Conservation (phyloP, 257 asterid genomes). For the Lithospermum erythrorhizon region DNA sequence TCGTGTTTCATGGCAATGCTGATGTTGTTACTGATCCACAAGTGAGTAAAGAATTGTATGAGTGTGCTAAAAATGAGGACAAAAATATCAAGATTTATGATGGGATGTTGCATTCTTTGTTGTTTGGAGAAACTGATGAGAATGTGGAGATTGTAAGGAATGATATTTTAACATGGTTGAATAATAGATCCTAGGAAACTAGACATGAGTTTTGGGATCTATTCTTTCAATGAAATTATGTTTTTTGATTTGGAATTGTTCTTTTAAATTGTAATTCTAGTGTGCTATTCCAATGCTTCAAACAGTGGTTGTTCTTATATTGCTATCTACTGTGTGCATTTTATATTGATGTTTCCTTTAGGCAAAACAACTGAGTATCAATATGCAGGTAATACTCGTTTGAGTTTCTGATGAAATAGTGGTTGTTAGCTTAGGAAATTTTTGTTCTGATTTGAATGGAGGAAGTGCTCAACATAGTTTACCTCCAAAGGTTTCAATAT, state of each 20-base stretch:
- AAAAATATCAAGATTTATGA: constrained; percentile 71
- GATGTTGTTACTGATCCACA: constrained; percentile 85
- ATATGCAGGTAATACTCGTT: too few species aligned
- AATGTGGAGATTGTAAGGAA: constrained; percentile 56
- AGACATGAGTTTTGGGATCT: background rate
- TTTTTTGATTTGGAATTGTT: background rate
- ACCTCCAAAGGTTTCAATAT: background rate
- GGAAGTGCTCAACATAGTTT: too few species aligned
- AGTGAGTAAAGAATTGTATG: constrained; percentile 73
- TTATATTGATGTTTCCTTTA: background rate
- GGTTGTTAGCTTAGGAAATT: too few species aligned
- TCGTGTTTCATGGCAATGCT: constrained; percentile 69
- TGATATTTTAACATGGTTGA: constrained; percentile 65
- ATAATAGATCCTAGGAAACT: constrained; percentile 18
- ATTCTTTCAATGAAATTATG: too few species aligned
- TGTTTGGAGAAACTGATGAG: constrained; percentile 84
- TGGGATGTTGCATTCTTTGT: constrained; percentile 89
- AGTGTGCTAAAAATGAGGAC: constrained; percentile 54
- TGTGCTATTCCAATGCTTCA: too few species aligned
- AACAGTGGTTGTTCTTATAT: too few species aligned
- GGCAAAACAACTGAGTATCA: too few species aligned
- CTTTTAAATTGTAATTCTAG: too few species aligned
- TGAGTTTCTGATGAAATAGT: too few species aligned
- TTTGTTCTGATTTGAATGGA: too few species aligned
- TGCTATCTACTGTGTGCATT: background rate